phyloP scores from a whole-genome alignment of 169 alveolate species.

The Plasmodium sp. region DNA sequence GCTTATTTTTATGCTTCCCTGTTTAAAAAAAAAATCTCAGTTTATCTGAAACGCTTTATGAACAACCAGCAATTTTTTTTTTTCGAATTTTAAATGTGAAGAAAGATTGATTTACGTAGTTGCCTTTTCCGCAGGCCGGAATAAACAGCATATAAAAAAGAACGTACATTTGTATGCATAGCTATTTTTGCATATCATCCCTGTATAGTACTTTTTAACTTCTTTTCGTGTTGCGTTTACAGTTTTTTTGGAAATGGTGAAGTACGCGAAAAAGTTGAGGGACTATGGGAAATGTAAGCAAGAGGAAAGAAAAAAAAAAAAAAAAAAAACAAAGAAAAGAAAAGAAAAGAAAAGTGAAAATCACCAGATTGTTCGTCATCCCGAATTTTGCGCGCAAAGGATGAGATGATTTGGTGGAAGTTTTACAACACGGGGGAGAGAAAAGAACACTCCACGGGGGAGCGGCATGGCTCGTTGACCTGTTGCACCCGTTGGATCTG shows the following conservation, averaged over 20 bases:
- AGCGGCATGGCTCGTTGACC: background rate
- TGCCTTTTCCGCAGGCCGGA: background rate
- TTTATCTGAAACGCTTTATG: background rate
- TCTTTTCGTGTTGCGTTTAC: background rate
- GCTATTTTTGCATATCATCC: background rate
- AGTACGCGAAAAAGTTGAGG: conserved; percentile 59
- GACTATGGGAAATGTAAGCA: conserved; percentile 57
- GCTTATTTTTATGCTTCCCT: background rate
- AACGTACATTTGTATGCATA: background rate
- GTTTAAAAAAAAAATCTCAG: background rate
- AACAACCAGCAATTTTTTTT: background rate
- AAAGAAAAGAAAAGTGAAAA: background rate
- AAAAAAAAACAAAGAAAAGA: background rate
- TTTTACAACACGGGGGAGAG: background rate
- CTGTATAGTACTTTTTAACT: conserved; percentile 2
- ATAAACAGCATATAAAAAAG: background rate
- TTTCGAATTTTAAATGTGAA: background rate
- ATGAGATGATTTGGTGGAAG: background rate
- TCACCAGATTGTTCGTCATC: background rate
- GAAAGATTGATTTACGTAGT: background rate
- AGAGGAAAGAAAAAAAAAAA: background rate
- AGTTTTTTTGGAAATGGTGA: conserved; percentile 41
- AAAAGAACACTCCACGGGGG: background rate
- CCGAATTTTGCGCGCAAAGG: background rate
- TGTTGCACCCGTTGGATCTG: background rate